Base-by-base conservation (phyloP, 2,329 filamentous ascomycete genomes). In the Xylaria sp. region DNA sequence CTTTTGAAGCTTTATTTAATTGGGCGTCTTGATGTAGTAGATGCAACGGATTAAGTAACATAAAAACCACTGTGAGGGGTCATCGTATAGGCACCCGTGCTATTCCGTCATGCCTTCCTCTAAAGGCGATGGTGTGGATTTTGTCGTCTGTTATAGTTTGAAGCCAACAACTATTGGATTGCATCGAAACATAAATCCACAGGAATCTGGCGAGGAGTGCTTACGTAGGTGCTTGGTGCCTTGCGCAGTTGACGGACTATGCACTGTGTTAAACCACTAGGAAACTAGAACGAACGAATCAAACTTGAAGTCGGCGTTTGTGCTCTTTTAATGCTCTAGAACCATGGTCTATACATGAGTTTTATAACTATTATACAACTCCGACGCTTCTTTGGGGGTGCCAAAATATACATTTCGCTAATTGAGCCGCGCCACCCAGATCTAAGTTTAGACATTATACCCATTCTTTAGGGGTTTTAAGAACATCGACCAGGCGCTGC, bases 401-500 rank as follows among this genome's bases (percentile, higher is more conserved):
- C 46, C 30, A 25, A 34, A 25, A 53, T 60, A 60, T 57, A 50
- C 41, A 63, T 30, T 32, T 64, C 13, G 32, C 39, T 32, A 50
- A n/a, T 25, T 39, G n/a, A 43, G 41, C 20, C 36, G 43, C 25
- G 25, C 48, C 34, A 13, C 36, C 23, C 46, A 58, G 12, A 9
- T 53, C 28, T 60, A 63, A 6, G 32, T 55, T 32, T 45, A 20
- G 28, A 56, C 56, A 60, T 80, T 78, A 90, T 70, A 91, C 86
- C 90, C 90, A 92, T 70, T 91, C 89, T 75, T 85, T 89, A 23
- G 90, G 89, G 36, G 87, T 83, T 76, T 83, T 85, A 70, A 92
- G 79, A 56, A 91, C 91, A 67, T 95, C 90, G 57, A 97, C 84
- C 69, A 98, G 81, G 72, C 93, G 86, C 80, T 92, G 91, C 82